Evolutionary conservation across 305 asterid genomes (phyloP).

Genomic region (Plantago coronopus): DNA sequence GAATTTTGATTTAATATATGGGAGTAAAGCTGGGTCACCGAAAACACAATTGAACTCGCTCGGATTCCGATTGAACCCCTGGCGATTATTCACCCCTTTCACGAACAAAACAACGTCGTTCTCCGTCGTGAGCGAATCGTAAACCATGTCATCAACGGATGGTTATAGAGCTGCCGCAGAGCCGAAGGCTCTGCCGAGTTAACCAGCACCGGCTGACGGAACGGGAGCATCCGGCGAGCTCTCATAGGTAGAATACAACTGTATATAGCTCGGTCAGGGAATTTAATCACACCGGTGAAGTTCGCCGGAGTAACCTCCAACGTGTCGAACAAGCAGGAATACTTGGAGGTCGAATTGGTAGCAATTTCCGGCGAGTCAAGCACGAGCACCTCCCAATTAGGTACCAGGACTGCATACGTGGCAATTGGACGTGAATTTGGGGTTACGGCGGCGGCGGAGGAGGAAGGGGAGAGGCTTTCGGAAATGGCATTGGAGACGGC

Average conservation of each 20-base stretch:
- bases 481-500: slow-evolving; percentile 9
- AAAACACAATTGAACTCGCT: slow-evolving; percentile 59
- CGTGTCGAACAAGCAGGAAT: slow-evolving; percentile 42
- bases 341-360: slow-evolving; percentile 13
- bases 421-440: slow-evolving; percentile 29
- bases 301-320: slow-evolving; percentile 40
- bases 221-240: slow-evolving; percentile 48
- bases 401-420: slow-evolving; percentile 53
- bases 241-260: slow-evolving; percentile 42
- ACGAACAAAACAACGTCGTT: slow-evolving; percentile 68
- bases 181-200: slow-evolving; percentile 19
- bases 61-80: slow-evolving; percentile 47
- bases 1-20: no score
- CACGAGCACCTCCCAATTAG: slow-evolving; percentile 73
- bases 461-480: slow-evolving; percentile 20
- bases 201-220: slow-evolving; percentile 44
- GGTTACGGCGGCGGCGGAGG: slow-evolving; percentile 10
- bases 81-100: slow-evolving; percentile 65
- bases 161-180: slow-evolving; percentile 13
- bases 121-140: slow-evolving; percentile 65
- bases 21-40: no score
- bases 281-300: slow-evolving; percentile 37
- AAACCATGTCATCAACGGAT: slow-evolving; percentile 50
- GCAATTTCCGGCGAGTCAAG: slow-evolving; percentile 38
- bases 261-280: slow-evolving; percentile 52